Percentiles rank a stretch among this genome's conserved stretches.
These are phyloP conservation scores for Violaceomyces palustris DNA, from an alignment of 1,284 basidiomycete genomes.

Conservation along the genomic window DNA sequence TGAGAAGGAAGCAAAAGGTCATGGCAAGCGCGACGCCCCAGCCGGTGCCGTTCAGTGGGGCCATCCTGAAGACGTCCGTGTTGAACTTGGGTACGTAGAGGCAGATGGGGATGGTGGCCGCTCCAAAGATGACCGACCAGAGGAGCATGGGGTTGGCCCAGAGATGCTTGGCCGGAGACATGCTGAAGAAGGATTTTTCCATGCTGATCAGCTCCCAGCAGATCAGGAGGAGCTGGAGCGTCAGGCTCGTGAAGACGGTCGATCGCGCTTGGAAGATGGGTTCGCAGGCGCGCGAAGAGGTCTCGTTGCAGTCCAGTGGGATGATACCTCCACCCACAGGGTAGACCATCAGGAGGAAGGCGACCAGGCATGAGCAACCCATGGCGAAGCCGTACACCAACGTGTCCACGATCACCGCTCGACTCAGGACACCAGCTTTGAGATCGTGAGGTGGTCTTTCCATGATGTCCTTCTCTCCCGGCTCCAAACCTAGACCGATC, in stretches of 20 bases:
- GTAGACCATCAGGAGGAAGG: slow-evolving; percentile 45
- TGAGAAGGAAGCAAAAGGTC: slow-evolving; percentile 21
- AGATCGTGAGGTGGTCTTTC: slow-evolving; percentile 36
- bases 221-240: slow-evolving; percentile 38
- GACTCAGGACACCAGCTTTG: slow-evolving; percentile 36
- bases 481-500: slow-evolving; percentile 43
- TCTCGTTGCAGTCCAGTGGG: slow-evolving; percentile 38
- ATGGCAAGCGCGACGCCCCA: slow-evolving; percentile 42
- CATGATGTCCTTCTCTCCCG: slow-evolving; percentile 39
- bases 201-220: slow-evolving; percentile 45
- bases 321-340: slow-evolving; percentile 32
- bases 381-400: slow-evolving; percentile 41
- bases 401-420: slow-evolving; percentile 39
- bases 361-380: slow-evolving; percentile 41
- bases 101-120: slow-evolving; percentile 36
- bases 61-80: slow-evolving; percentile 39
- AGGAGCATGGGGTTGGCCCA: slow-evolving; percentile 41
- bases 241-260: slow-evolving; percentile 40
- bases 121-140: slow-evolving; percentile 37
- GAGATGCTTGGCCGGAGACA: slow-evolving; percentile 33
- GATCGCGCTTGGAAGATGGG: slow-evolving; percentile 42
- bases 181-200: slow-evolving; percentile 37
- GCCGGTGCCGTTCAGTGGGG: slow-evolving; percentile 28
- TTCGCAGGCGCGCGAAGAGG: slow-evolving; percentile 26
- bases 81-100: slow-evolving; percentile 46